Evolutionary conservation across 2,329 filamentous ascomycete genomes (phyloP).

Genomic region (Epichloe elymi): DNA sequence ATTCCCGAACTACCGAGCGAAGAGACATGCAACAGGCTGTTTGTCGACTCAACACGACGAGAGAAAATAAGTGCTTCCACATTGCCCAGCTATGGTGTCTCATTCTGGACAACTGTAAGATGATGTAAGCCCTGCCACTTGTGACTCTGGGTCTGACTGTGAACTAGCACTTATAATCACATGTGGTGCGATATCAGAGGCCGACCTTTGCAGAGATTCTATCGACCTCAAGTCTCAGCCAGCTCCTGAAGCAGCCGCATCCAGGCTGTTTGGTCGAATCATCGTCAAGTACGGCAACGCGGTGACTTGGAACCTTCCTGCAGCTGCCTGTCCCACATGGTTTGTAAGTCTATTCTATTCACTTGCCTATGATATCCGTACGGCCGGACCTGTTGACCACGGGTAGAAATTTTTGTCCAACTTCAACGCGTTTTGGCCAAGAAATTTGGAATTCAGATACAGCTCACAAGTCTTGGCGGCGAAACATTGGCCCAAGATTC

Average conservation of each 20-base stretch:
- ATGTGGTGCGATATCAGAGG: conserved; percentile 24
- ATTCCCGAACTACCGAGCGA: conserved; percentile 23
- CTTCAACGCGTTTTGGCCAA: conserved; percentile 31
- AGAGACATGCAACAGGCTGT: conserved; percentile 35
- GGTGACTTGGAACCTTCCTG: conserved; percentile 25
- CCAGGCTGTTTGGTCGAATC: conserved; percentile 14
- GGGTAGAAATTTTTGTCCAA: conserved; percentile 25
- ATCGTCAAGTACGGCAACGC: conserved; percentile 22
- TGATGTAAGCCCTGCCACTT: no score
- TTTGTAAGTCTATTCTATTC: conserved; percentile 22
- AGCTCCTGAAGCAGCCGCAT: conserved; percentile 8
- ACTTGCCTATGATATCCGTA: not conserved
- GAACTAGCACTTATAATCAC: conserved; percentile 25
- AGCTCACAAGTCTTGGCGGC: conserved; percentile 16
- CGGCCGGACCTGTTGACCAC: conserved; percentile 3
- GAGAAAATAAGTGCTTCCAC: conserved; percentile 29
- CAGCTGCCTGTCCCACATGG: conserved; percentile 30
- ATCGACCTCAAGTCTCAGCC: conserved; percentile 20
- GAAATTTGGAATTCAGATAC: conserved; percentile 22
- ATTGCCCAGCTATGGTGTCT: conserved; percentile 35
- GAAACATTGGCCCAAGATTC: conserved; percentile 17
- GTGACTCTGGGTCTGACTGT: not conserved
- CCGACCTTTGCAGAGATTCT: conserved; percentile 19
- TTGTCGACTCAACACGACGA: conserved; percentile 23
- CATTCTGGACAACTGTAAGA: conserved; percentile 29